These are phyloP conservation scores for Chaetomium globosum DNA, from an alignment of 2,329 filamentous ascomycete species.

Conservation along the genomic window DNA sequence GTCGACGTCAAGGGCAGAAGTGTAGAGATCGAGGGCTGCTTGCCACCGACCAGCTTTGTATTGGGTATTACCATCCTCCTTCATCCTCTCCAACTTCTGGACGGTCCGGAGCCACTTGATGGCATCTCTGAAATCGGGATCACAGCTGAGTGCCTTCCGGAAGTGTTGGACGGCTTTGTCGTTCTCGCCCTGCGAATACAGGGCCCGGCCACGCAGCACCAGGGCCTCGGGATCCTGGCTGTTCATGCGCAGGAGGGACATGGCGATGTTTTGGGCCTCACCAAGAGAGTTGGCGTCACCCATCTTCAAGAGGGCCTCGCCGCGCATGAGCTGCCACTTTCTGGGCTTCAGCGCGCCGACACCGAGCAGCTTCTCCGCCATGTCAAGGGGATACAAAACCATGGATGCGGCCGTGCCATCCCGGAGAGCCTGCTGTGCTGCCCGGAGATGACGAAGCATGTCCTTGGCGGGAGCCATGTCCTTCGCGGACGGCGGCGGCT, in stretches of 20 bases:
- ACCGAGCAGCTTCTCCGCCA: conserved; percentile 81
- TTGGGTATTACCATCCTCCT: conserved; percentile 86
- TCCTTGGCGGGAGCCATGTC: conserved; percentile 80
- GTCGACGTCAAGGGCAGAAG: conserved; percentile 80
- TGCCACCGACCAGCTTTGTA: conserved; percentile 86
- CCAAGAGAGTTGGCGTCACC: conserved; percentile 84
- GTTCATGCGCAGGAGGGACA: conserved; percentile 82
- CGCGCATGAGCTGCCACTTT: conserved; percentile 92
- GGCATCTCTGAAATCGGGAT: conserved; percentile 87
- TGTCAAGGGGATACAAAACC: conserved; percentile 87
- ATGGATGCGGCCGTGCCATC: conserved; percentile 82
- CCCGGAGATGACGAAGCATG: conserved; percentile 80
- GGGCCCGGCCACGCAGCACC: conserved; percentile 80
- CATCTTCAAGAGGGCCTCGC: conserved; percentile 91
- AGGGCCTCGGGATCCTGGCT: conserved; percentile 91
- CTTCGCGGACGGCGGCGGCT: conserved; percentile 78
- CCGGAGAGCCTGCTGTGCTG: conserved; percentile 75
- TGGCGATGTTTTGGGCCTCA: conserved; percentile 90
- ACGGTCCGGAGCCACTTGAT: conserved; percentile 87
- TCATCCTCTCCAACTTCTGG: conserved; percentile 89
- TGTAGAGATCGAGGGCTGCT: conserved; percentile 82
- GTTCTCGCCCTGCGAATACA: conserved; percentile 92
- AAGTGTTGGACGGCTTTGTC: conserved; percentile 93
- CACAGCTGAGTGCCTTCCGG: conserved; percentile 82
- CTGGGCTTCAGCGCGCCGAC: conserved; percentile 75